Conservation (phyloP, 768 basidiomycete species). For the Dendrothele bispora region DNA sequence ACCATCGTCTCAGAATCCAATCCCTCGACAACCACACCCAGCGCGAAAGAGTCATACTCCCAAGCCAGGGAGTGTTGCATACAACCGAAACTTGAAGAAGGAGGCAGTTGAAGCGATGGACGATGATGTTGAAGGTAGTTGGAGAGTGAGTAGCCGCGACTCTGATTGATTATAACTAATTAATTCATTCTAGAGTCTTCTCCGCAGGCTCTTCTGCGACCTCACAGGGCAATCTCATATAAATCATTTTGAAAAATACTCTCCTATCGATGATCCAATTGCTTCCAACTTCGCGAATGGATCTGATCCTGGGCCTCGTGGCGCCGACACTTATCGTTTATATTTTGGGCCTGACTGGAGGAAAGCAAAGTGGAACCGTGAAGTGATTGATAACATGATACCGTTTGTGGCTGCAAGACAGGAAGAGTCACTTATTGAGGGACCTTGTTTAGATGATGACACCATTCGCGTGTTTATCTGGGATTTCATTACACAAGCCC, state of each 20-base stretch:
- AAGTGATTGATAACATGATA: not conserved
- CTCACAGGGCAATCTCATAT: not conserved
- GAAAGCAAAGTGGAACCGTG: not conserved
- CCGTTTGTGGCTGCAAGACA: not conserved
- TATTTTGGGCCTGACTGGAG: not conserved
- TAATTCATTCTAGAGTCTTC: not conserved
- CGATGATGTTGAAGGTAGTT: not conserved
- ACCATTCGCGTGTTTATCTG: not conserved
- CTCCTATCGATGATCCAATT: not conserved
- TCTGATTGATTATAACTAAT: not conserved
- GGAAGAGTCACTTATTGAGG: not conserved
- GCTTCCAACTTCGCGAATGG: not conserved
- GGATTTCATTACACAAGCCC: constrained; percentile 2
- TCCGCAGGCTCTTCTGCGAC: not conserved
- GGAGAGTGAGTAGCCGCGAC: not conserved
- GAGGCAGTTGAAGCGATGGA: not conserved
- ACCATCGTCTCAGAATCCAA: too few species aligned
- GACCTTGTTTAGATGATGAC: not conserved
- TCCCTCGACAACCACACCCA: too few species aligned
- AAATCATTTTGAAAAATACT: not conserved
- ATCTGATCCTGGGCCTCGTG: not conserved
- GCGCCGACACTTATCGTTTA: not conserved
- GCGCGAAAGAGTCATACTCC: too few species aligned
- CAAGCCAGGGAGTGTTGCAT: not conserved
- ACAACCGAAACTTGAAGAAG: not conserved